Evolutionary conservation across 73 alveolate species (phyloP).

Genomic region (Paramecium octaurelia): DNA sequence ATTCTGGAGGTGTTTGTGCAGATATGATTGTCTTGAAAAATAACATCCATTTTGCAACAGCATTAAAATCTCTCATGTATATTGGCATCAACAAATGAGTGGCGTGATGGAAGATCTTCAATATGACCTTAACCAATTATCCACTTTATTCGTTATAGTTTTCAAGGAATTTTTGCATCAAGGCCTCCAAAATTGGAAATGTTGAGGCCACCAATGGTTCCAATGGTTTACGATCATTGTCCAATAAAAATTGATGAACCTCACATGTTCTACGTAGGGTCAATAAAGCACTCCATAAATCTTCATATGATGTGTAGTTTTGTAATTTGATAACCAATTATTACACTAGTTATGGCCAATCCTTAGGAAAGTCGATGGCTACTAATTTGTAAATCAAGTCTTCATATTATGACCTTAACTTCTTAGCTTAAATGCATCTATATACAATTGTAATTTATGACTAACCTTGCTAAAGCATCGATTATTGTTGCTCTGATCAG

Average conservation of each 20-base stretch:
- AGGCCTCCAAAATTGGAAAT: slow-evolving; percentile 66
- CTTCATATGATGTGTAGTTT: neutral
- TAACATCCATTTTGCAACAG: slow-evolving; percentile 61
- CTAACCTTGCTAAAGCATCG: slow-evolving; percentile 19
- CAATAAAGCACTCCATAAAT: slow-evolving; percentile 3
- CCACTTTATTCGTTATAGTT: slow-evolving; percentile 53
- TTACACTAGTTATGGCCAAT: slow-evolving; percentile 25
- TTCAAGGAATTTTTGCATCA: slow-evolving; percentile 33
- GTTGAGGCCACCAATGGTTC: slow-evolving; percentile 56
- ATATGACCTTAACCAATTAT: slow-evolving; percentile 43
- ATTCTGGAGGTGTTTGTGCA: slow-evolving; percentile 54
- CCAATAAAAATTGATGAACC: slow-evolving; percentile 46
- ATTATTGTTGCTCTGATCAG: neutral
- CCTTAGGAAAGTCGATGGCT: slow-evolving; percentile 43
- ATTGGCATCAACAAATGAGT: slow-evolving; percentile 66
- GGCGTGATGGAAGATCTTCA: slow-evolving; percentile 70
- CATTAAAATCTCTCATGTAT: slow-evolving; percentile 49
- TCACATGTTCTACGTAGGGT: slow-evolving; percentile 17
- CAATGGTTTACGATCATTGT: slow-evolving; percentile 67
- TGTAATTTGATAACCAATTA: neutral
- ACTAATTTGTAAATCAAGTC: slow-evolving; percentile 38
- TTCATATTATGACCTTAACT: slow-evolving; percentile 33
- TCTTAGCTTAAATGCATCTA: neutral
- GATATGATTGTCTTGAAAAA: slow-evolving; percentile 66
- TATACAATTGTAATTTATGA: neutral